Evolutionary conservation across 2,329 filamentous ascomycete species (phyloP).

Genomic region (Torrubiellomyces zombiae): DNA sequence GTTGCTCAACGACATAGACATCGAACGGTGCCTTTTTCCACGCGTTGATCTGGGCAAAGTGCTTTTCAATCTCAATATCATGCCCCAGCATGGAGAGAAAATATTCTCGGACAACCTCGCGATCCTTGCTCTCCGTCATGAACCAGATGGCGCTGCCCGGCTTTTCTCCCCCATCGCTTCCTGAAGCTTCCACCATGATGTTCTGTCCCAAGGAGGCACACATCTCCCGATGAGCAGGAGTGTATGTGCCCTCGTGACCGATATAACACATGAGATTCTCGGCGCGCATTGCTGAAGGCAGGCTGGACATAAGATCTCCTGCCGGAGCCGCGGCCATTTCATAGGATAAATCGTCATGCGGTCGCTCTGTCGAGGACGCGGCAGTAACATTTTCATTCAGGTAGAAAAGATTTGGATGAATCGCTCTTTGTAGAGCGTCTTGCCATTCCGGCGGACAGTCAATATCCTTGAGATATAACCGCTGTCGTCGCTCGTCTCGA

Average conservation of each 20-base stretch:
- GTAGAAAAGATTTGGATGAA: conserved; percentile 76
- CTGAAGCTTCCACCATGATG: conserved; percentile 90
- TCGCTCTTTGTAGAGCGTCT: conserved; percentile 56
- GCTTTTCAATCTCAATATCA: conserved; percentile 91
- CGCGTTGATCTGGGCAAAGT: conserved; percentile 88
- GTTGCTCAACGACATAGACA: conserved; percentile 85
- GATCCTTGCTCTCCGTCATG: conserved; percentile 93
- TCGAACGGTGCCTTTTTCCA: conserved; percentile 92
- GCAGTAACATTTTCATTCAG: conserved; percentile 59
- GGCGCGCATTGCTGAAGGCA: conserved; percentile 74
- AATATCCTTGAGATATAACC: conserved; percentile 92
- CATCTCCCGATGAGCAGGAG: conserved; percentile 92
- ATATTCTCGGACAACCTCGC: conserved; percentile 80
- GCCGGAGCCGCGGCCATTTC: conserved; percentile 50
- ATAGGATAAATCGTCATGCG: conserved; percentile 23
- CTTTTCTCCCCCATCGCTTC: conserved; percentile 54
- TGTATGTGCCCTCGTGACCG: conserved; percentile 93
- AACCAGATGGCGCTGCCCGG: conserved; percentile 93
- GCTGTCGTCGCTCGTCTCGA: conserved; percentile 62
- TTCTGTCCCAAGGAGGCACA: conserved; percentile 92
- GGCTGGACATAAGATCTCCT: conserved; percentile 87
- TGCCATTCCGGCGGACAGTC: conserved; percentile 85
- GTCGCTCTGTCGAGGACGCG: conserved; percentile 4
- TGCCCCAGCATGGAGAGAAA: conserved; percentile 87
- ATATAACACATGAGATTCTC: conserved; percentile 98